phyloP scores from a whole-genome alignment of 2,329 filamentous ascomycete species.

The Beauveria scarabaeidicola region DNA sequence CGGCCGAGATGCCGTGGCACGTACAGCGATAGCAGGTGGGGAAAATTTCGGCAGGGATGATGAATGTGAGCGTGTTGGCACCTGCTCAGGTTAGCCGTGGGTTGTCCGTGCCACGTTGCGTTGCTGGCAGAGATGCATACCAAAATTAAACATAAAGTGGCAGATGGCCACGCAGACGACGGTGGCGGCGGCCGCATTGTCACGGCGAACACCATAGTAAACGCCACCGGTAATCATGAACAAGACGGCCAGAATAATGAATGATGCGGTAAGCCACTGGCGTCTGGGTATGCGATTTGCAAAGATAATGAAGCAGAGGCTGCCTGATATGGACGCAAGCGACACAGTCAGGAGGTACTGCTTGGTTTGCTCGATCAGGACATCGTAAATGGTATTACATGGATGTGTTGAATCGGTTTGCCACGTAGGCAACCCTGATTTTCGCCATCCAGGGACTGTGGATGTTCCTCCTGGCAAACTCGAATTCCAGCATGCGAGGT shows the following conservation, averaged over 20 bases:
- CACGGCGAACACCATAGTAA: slow-evolving; percentile 39
- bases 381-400: slow-evolving; percentile 44
- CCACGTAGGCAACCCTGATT: slow-evolving; percentile 36
- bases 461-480: slow-evolving; percentile 34
- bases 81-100: slow-evolving; percentile 25
- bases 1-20: slow-evolving; percentile 54
- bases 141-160: slow-evolving; percentile 48
- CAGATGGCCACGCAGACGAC: slow-evolving; percentile 43
- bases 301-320: slow-evolving; percentile 38
- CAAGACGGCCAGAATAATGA: slow-evolving; percentile 36
- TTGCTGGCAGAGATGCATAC: slow-evolving; percentile 21
- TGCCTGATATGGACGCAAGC: slow-evolving; percentile 41
- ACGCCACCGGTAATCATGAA: slow-evolving; percentile 42
- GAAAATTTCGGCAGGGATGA: slow-evolving; percentile 57
- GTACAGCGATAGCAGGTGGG: slow-evolving; percentile 55
- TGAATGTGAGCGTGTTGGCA: slow-evolving; percentile 55
- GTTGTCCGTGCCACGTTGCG: too few relatives aligned
- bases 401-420: slow-evolving; percentile 40
- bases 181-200: slow-evolving; percentile 33
- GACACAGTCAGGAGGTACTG: slow-evolving; percentile 46
- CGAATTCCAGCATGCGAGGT: slow-evolving; percentile 40
- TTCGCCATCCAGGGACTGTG: slow-evolving; percentile 33
- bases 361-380: slow-evolving; percentile 42
- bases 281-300: slow-evolving; percentile 40
- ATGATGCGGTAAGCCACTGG: slow-evolving; percentile 41